Evolutionary conservation across 2,329 filamentous ascomycete species (phyloP).

Genomic region (Eurotiales sp.): DNA sequence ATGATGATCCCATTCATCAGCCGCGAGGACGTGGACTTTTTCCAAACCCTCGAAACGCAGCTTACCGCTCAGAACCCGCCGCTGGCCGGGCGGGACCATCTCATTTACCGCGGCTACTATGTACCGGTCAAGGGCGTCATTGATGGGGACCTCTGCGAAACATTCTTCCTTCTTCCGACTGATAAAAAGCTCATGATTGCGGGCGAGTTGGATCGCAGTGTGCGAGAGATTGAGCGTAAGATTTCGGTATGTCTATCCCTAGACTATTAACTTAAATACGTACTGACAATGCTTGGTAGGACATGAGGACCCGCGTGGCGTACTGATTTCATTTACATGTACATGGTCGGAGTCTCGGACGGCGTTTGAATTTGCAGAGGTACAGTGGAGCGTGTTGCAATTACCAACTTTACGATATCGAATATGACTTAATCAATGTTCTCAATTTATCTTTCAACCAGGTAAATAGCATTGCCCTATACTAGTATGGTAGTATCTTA

Average conservation of each 20-base stretch:
- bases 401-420: constrained; percentile 1
- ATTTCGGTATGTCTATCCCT: constrained; percentile 59
- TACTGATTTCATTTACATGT: constrained; percentile 33
- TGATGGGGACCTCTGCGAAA: constrained; percentile 93
- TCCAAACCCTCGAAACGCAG: constrained; percentile 88
- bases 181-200: constrained; percentile 97
- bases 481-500: not conserved
- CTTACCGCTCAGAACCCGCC: constrained; percentile 83
- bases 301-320: constrained; percentile 56
- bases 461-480: no score
- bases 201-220: constrained; percentile 82
- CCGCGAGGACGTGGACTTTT: constrained; percentile 95
- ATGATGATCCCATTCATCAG: constrained; percentile 88
- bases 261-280: constrained; percentile 7
- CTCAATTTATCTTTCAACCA: no score
- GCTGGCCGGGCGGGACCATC: constrained; percentile 84
- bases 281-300: constrained; percentile 30
- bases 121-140: constrained; percentile 94
- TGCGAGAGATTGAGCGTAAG: constrained; percentile 92
- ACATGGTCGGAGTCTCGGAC: constrained; percentile 13
- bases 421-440: not conserved
- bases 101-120: constrained; percentile 95
- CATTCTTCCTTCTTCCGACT: constrained; percentile 75
- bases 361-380: constrained; percentile 10
- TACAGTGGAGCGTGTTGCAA: not conserved